These are phyloP conservation scores for Stephanodiscus minutulus DNA, from an alignment of 108 stramenopile species.

Conservation along the genomic window DNA sequence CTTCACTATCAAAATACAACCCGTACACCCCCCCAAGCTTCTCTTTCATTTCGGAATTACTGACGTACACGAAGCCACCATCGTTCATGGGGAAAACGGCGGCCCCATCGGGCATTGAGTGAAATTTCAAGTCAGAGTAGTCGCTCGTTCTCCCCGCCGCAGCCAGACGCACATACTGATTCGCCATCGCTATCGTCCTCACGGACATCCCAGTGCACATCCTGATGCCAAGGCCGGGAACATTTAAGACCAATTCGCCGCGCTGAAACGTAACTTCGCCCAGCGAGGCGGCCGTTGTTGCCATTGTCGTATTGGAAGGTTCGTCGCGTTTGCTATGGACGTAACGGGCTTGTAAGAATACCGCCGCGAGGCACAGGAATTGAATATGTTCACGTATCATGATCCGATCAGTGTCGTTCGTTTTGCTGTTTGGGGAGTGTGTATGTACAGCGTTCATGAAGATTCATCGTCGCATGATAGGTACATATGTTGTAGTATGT, in stretches of 20 bases:
- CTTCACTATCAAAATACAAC: slow-evolving; percentile 21
- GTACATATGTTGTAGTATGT: no score
- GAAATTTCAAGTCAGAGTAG: slow-evolving; percentile 15
- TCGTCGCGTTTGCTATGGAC: no score
- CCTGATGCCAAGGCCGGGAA: slow-evolving; percentile 3
- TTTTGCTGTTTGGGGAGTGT: no score
- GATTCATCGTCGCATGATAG: no score
- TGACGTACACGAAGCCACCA: slow-evolving; percentile 46
- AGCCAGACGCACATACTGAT: background rate
- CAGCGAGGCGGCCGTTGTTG: background rate
- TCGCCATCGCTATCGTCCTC: background rate
- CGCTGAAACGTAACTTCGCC: background rate
- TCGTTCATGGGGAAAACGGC: slow-evolving; percentile 11
- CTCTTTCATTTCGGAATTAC: slow-evolving; percentile 26
- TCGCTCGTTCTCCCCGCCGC: background rate
- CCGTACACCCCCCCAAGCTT: slow-evolving; percentile 23
- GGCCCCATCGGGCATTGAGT: slow-evolving; percentile 30
- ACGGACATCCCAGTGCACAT: slow-evolving; percentile 7
- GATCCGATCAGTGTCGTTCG: no score
- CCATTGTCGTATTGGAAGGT: background rate
- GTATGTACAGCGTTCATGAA: no score
- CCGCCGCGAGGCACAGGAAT: no score
- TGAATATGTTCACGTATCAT: no score
- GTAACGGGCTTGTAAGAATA: no score
- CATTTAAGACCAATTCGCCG: background rate